Base-by-base conservation (phyloP, 2,329 filamentous ascomycete genomes). In the Stagonosporopsis chrysanthemi region DNA sequence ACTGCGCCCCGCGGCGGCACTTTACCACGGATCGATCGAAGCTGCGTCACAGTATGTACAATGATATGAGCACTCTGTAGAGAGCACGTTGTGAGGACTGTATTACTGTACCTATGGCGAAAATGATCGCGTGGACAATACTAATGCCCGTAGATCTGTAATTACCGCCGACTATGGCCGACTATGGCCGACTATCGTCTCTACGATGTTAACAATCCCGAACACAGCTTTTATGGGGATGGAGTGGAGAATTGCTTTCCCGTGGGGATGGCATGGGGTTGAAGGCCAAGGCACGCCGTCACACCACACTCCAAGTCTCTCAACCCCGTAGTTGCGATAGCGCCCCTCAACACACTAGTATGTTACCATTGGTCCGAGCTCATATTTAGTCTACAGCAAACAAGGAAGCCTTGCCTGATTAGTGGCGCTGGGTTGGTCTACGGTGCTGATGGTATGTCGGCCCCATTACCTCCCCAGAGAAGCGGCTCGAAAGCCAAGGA, bases 401-500 rank as follows among this genome's bases (percentile, higher is more conserved):
- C 15, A 15, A 29, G 47, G 29, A 43, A 42, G 36, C 36, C 17
- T 56, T 48, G 23, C 54, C 42, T 2, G 8, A 47, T 39, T 15
- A 39, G 31, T 26, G 9, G 19, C 46, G 41, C 36, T n/a, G 15
- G 17, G 29, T 3, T 31, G 9, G 36, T 23, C 23, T 24, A 24
- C n/a, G 51, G 46, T 41, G 42, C 28, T 51, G 42, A 38, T 42
- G 19, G 42, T 43, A 12, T 28, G 11, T 58, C 57, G 57, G 60
- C 14, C 57, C 52, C 56, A 48, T 33, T 29, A 28, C 28, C 35
- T 53, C 42, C 43, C 29, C n/a, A 45, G 41, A 51, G 38, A 33
- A 11, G 42, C 36, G 42, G 47, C 46, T 47, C 29, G 17, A 45
- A 43, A 48, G 61, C 58, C 59, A 61, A 61, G 58, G 15, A 14